Evolutionary conservation across 345 rosid genomes (phyloP), one percentile per base, ranked within the genome.

Genomic region (Arabidopsis suecica): DNA sequence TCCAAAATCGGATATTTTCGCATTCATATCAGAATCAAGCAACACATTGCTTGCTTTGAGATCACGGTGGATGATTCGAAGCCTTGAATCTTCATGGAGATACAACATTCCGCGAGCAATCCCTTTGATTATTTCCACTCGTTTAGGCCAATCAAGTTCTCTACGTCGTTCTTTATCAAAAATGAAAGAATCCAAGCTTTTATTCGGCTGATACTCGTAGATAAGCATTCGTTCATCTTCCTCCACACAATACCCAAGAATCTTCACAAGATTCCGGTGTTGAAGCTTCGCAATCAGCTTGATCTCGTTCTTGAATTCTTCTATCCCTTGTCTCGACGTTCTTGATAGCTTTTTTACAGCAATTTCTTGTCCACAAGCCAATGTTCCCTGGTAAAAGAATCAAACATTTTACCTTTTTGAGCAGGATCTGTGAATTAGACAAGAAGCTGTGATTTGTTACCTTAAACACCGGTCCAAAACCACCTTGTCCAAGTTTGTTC

Each of bases 401-500:
- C 18, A 33, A 9, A 50, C 33, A 55, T 59, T 28, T 40, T 23
- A 61, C 20, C 16, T 32, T 41, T 9, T n/a, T 48, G 6, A 3
- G 13, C 9, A 34, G 1, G 20, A 53, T 61, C 3, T 32, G 6
- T 63, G 6, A 16, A 16, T 1, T 1, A 4, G 50, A 51, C 6
- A 51, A 13, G 5, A 23, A 28, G 3, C 5, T 65, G n/a, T 10
- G 9, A 14, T 20, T 53, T 64, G 7, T 61, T 77, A 86, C 93
- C 91, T 82, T 84, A 79, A 81, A 89, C 66, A 91, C 96, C 5
- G 72, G 87, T 40, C 96, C 89, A 45, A 89, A 89, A 9, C 70
- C 96, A 91, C 97, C 97, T 70, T 74, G 84, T 13, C 97, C 97
- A 34, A 89, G 82, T 74, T 83, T 86, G 34, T 88, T 87, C 0